A percentile compares a stretch with the other conserved stretches of the same genome.
Conservation (phyloP, 2,329 filamentous ascomycete genomes). For the Sclerotinia spermophila region DNA sequence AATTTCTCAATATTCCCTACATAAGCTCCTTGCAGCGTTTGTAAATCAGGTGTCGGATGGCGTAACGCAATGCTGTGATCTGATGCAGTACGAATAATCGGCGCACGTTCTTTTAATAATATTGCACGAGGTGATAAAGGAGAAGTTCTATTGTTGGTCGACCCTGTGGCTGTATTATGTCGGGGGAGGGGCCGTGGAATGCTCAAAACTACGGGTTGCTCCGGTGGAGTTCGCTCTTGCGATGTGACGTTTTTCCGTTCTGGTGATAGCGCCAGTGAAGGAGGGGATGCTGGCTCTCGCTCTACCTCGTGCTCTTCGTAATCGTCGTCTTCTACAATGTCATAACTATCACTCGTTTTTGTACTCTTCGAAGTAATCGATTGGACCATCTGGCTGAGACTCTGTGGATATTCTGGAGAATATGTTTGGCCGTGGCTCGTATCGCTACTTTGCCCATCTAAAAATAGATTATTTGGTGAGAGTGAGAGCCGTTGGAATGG, state of each 20-base stretch:
- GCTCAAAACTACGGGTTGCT: slow-evolving; percentile 21
- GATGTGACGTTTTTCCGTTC: slow-evolving; percentile 16
- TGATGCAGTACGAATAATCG: slow-evolving; percentile 33
- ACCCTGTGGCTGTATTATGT: slow-evolving; percentile 26
- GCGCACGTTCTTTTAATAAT: slow-evolving; percentile 19
- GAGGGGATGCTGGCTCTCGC: slow-evolving; percentile 4
- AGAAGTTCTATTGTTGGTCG: slow-evolving; percentile 18
- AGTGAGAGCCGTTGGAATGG: slow-evolving; percentile 17
- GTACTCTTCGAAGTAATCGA: slow-evolving; percentile 22
- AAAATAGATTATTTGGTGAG: slow-evolving; percentile 27
- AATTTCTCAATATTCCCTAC: slow-evolving; percentile 67
- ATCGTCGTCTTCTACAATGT: slow-evolving; percentile 28
- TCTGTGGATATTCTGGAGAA: slow-evolving; percentile 11
- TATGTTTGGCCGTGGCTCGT: slow-evolving; percentile 21
- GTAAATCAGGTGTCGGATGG: slow-evolving; percentile 61
- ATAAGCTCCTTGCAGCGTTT: slow-evolving; percentile 58
- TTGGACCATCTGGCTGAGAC: slow-evolving; percentile 20
- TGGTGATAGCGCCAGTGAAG: slow-evolving; percentile 9
- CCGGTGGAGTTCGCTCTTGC: slow-evolving; percentile 8
- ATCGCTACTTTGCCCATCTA: slow-evolving; percentile 24
- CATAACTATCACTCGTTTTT: slow-evolving; percentile 23
- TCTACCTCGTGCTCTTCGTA: slow-evolving; percentile 19
- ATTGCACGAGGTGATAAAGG: slow-evolving; percentile 19
- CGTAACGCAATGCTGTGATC: slow-evolving; percentile 39
- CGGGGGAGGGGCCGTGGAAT: slow-evolving; percentile 25